A percentile compares a stretch with the other conserved stretches of the same genome.
phyloP scores from a whole-genome alignment of 495 filamentous ascomycete genomes.

The Hyaloscypha variabilis region DNA sequence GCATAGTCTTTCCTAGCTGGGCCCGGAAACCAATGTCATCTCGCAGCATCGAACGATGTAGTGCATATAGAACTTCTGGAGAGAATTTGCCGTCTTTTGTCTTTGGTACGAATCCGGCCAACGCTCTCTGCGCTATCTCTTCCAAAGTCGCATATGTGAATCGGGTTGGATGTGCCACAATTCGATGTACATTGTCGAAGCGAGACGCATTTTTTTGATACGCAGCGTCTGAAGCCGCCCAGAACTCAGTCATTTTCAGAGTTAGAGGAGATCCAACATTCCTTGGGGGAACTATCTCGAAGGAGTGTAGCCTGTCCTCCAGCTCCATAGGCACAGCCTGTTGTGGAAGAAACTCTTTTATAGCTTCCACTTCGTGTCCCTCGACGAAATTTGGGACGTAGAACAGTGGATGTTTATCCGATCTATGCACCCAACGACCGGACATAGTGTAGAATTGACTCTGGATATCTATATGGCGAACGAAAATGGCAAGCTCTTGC shows the following conservation, averaged over 20 bases:
- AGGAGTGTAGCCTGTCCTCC: slow-evolving; percentile 47
- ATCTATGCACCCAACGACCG: slow-evolving; percentile 72
- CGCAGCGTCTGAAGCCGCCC: slow-evolving; percentile 47
- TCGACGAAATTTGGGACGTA: slow-evolving; percentile 66
- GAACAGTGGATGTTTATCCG: slow-evolving; percentile 52
- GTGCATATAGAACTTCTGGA: slow-evolving; percentile 62
- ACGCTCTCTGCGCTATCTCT: slow-evolving; percentile 59
- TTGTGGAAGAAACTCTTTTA: slow-evolving; percentile 66
- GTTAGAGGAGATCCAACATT: slow-evolving; percentile 51
- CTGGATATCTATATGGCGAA: slow-evolving; percentile 62
- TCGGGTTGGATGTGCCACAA: slow-evolving; percentile 49
- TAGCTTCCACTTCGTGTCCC: slow-evolving; percentile 53
- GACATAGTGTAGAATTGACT: slow-evolving; percentile 72
- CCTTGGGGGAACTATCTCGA: slow-evolving; percentile 55
- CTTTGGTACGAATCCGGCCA: slow-evolving; percentile 23
- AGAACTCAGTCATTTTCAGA: slow-evolving; percentile 54
- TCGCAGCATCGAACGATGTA: slow-evolving; percentile 64
- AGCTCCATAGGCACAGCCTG: slow-evolving; percentile 39
- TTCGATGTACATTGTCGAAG: slow-evolving; percentile 51
- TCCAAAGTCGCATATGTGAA: slow-evolving; percentile 59
- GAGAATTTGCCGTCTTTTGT: slow-evolving; percentile 42
- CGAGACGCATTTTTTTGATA: slow-evolving; percentile 52
- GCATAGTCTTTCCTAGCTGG: slow-evolving; percentile 8
- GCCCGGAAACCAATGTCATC: slow-evolving; percentile 53
- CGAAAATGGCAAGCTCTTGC: slow-evolving; percentile 66